Conservation (phyloP, 805 yeast genomes). For the Maudiozyma bulderi region DNA sequence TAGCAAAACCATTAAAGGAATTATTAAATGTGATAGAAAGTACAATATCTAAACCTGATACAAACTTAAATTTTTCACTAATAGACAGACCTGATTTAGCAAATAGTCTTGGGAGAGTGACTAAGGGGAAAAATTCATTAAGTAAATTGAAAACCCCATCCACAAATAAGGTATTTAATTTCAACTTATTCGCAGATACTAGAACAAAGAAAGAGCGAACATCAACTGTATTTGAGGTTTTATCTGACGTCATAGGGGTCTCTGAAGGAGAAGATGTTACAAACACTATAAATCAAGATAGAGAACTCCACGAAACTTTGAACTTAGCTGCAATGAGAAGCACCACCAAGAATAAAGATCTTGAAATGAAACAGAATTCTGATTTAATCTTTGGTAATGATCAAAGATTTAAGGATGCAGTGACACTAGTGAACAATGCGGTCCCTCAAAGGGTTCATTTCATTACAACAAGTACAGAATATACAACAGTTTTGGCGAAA, state of each 20-base stretch:
- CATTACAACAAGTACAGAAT: constrained; percentile 39
- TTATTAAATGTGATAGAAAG: constrained; percentile 46
- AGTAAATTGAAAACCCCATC: background rate
- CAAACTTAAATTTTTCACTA: constrained; percentile 38
- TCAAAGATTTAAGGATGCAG: constrained; percentile 67
- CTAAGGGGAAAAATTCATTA: background rate
- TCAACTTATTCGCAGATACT: background rate
- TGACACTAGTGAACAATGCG: constrained; percentile 44
- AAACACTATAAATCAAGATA: too few species aligned
- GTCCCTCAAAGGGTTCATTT: constrained; percentile 17
- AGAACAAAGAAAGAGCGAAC: constrained; percentile 4
- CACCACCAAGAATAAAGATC: constrained; percentile 5
- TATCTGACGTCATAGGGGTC: constrained; percentile 12
- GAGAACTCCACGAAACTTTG: too few species aligned
- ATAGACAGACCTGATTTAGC: constrained; percentile 61
- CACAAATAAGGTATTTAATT: background rate
- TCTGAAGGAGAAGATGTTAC: background rate
- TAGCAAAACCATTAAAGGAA: constrained; percentile 57
- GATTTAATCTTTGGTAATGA: constrained; percentile 67
- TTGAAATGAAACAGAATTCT: constrained; percentile 11
- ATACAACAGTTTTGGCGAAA: constrained; percentile 45
- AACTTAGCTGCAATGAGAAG: background rate
- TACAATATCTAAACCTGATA: constrained; percentile 41
- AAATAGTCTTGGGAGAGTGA: constrained; percentile 4
- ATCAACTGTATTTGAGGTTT: constrained; percentile 8